Evolutionary conservation across 2,329 filamentous ascomycete species (phyloP), one percentile per base, ranked within the genome.

Genomic region (Diaporthe velutina): DNA sequence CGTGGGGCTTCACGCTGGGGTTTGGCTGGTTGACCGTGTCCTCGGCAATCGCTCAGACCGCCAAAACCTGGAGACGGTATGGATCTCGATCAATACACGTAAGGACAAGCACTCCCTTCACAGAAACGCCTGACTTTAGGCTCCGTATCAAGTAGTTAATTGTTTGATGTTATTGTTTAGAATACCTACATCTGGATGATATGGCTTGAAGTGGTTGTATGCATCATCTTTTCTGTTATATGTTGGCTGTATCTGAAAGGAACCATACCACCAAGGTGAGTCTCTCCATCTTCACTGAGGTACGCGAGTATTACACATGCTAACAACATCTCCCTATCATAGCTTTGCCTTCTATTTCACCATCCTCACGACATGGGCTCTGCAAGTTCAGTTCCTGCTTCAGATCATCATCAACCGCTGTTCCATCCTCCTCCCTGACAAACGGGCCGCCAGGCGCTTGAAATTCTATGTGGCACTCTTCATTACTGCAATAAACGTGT

Each of bases 371-470:
- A 61, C 40, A 38, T 72, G 70, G 70, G 70, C 70, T 22, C 30
- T 72, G 15, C 70, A 72, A 40, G 70, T 72, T 52, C 70, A 72
- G n/a, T 72, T 72, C 19, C 42, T 72, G 9, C 45, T 72, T 8
- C 70, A 72, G 22, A 72, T 72, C n/a, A 89, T 90, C 76, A 85
- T 89, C 75, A 90, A 90, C 75, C 85, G 88, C 13, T 85, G 89
- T 3, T 82, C 84, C 0, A 80, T 90, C 0, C 81, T 90, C 8
- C 82, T 88, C 35, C 81, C 84, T 0, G 80, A 87, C 50, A 83
- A 81, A 1, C 80, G 77, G 0, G 83, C 82, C 15, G 83, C 84
- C 1, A 58, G 74, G 25, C 42, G 45, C n/a, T 30, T 72, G 30
- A 72, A 72, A 15, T 72, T 64, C 42, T 64, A 40, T 19, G 84